Percentiles rank a stretch among this genome's conserved stretches.
Conservation (phyloP, 176 grass and related monocot genomes). For the Poa annua region DNA sequence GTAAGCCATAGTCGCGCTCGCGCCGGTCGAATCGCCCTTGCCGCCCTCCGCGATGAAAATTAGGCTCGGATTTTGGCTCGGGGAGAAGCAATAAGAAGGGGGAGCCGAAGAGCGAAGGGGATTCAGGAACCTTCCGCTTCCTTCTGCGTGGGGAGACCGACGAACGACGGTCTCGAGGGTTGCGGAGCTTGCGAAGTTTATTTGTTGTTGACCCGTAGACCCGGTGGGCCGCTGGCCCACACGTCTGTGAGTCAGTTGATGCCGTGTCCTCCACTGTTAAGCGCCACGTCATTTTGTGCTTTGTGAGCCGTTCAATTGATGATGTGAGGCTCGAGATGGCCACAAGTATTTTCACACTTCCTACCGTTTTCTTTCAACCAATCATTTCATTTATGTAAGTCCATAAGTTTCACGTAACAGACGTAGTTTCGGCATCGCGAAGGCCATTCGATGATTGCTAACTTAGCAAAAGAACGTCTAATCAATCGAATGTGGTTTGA, state of each 20-base stretch:
- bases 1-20: constrained; percentile 50
- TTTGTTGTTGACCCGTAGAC: neutral
- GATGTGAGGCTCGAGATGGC: neutral
- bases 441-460: too few relatives aligned
- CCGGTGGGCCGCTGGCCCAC: neutral
- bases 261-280: neutral
- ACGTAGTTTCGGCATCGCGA: too few relatives aligned
- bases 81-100: constrained; percentile 17
- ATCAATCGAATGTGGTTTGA: too few relatives aligned
- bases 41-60: constrained; percentile 24
- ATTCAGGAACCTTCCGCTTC: constrained; percentile 47
- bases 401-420: too few relatives aligned
- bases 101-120: constrained; percentile 31
- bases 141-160: constrained; percentile 23
- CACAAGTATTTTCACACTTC: neutral
- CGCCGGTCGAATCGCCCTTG: constrained; percentile 25
- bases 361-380: too few relatives aligned
- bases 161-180: constrained; percentile 11
- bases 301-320: constrained; percentile 16
- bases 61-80: neutral
- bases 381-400: too few relatives aligned
- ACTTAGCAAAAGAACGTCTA: too few relatives aligned
- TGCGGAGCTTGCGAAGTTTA: neutral
- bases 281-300: constrained; percentile 12
- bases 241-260: neutral